phyloP scores from a whole-genome alignment of 257 asterid species.

The Lycium barbarum region DNA sequence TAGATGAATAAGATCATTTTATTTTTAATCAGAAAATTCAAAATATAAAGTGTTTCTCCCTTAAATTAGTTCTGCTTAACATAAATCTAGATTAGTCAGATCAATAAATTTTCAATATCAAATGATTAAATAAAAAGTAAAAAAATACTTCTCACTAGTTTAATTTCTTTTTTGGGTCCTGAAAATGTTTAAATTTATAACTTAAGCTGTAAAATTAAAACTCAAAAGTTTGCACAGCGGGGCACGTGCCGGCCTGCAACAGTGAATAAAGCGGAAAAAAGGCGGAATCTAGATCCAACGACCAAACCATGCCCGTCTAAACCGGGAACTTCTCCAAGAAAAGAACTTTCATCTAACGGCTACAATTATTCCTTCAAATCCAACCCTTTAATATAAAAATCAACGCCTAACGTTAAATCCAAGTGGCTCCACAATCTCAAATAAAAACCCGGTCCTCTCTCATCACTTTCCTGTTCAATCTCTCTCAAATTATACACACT shows the following conservation, averaged over 20 bases:
- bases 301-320: conserved; percentile 41
- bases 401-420: conserved; percentile 47
- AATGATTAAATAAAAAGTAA: no score
- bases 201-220: neutral
- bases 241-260: conserved; percentile 42
- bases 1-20: neutral
- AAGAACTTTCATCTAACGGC: conserved; percentile 46
- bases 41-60: no score
- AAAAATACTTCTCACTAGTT: no score
- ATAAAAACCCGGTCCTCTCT: conserved; percentile 47
- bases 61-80: no score
- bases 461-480: conserved; percentile 32
- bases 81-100: no score
- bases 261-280: conserved; percentile 31
- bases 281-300: conserved; percentile 52
- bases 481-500: conserved; percentile 28
- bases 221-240: neutral
- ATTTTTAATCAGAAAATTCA: no score
- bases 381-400: conserved; percentile 33
- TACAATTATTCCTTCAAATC: neutral
- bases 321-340: conserved; percentile 44
- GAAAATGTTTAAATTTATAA: no score
- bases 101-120: no score
- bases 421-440: conserved; percentile 42
- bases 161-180: no score